Evolutionary conservation across 2,329 filamentous ascomycete species (phyloP).

Genomic region (Stachybotrys chartarum): DNA sequence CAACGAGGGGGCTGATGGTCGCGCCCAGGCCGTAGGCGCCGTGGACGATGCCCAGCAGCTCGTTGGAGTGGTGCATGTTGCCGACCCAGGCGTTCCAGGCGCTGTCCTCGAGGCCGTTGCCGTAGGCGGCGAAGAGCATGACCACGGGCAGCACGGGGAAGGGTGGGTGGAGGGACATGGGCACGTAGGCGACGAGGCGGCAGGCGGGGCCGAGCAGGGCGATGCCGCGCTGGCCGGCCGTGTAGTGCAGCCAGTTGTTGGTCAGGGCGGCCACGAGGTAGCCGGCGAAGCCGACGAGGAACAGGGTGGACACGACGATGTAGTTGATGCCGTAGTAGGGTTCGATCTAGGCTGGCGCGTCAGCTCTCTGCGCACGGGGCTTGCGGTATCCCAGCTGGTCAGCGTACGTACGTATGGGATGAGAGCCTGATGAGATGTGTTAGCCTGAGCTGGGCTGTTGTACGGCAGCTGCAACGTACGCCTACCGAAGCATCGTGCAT

Average conservation of each 20-base stretch:
- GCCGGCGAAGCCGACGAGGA: constrained; percentile 58
- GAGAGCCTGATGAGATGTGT: constrained; percentile 29
- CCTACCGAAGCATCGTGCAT: constrained; percentile 61
- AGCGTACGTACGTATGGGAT: constrained; percentile 38
- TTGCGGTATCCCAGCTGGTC: background rate
- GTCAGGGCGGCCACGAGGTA: constrained; percentile 56
- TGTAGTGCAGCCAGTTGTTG: constrained; percentile 59
- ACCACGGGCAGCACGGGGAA: constrained; percentile 60
- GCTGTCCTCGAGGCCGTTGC: constrained; percentile 60
- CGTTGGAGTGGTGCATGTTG: constrained; percentile 65
- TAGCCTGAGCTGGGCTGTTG: background rate
- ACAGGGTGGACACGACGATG: constrained; percentile 57
- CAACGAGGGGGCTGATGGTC: constrained; percentile 61
- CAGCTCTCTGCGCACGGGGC: background rate
- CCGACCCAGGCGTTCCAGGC: constrained; percentile 58
- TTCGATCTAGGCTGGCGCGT: constrained; percentile 13
- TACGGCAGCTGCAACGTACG: background rate
- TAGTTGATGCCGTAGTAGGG: constrained; percentile 55
- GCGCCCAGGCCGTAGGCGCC: constrained; percentile 67
- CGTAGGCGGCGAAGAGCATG: constrained; percentile 61
- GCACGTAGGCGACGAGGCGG: constrained; percentile 58
- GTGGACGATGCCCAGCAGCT: constrained; percentile 67
- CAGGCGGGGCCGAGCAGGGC: constrained; percentile 56
- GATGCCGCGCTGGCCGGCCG: constrained; percentile 63
- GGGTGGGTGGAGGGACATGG: constrained; percentile 60